Percentiles rank a stretch among this genome's conserved stretches.
These are phyloP conservation scores for Ophiostoma montium DNA, from an alignment of 2,329 filamentous ascomycete species.

Conservation along the genomic window DNA sequence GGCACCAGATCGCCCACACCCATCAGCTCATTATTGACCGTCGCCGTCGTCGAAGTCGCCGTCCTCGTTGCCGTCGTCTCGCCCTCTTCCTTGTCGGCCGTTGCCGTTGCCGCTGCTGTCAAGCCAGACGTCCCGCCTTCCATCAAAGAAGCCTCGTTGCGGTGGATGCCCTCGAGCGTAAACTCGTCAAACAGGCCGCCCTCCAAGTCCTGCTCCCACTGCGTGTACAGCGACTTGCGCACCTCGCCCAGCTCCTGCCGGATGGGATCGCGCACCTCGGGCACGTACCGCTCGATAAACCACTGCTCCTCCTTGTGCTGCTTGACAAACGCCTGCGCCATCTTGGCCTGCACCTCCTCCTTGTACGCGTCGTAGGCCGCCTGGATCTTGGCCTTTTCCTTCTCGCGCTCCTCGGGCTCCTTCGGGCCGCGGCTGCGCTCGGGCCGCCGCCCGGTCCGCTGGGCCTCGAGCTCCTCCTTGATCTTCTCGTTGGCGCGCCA, in stretches of 20 bases:
- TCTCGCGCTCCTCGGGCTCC: constrained; percentile 62
- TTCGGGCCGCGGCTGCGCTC: constrained; percentile 45
- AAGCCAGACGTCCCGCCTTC: too few relatives aligned
- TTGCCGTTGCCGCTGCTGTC: constrained; percentile 67
- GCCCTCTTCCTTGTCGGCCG: constrained; percentile 82
- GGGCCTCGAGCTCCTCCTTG: constrained; percentile 65
- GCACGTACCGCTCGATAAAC: constrained; percentile 91
- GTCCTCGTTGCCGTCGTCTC: constrained; percentile 54
- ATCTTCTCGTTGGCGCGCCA: constrained; percentile 72
- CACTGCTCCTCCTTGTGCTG: constrained; percentile 93
- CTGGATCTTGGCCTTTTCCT: constrained; percentile 67
- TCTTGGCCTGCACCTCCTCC: constrained; percentile 55
- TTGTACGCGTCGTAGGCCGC: constrained; percentile 53
- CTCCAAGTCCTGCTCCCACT: constrained; percentile 83
- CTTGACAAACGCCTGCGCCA: constrained; percentile 80
- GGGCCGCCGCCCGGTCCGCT: constrained; percentile 53
- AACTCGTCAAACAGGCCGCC: constrained; percentile 85
- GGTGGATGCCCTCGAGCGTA: constrained; percentile 84
- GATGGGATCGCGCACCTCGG: constrained; percentile 64
- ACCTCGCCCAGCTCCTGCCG: constrained; percentile 65
- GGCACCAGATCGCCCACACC: constrained; percentile 86
- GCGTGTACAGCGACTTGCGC: constrained; percentile 61
- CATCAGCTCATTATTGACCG: constrained; percentile 81
- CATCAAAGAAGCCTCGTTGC: constrained; percentile 60
- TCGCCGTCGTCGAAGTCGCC: too few relatives aligned